Evolutionary conservation across 2,329 filamentous ascomycete species (phyloP), one percentile per base, ranked within the genome.

Genomic region (Graphilbum fragrans): DNA sequence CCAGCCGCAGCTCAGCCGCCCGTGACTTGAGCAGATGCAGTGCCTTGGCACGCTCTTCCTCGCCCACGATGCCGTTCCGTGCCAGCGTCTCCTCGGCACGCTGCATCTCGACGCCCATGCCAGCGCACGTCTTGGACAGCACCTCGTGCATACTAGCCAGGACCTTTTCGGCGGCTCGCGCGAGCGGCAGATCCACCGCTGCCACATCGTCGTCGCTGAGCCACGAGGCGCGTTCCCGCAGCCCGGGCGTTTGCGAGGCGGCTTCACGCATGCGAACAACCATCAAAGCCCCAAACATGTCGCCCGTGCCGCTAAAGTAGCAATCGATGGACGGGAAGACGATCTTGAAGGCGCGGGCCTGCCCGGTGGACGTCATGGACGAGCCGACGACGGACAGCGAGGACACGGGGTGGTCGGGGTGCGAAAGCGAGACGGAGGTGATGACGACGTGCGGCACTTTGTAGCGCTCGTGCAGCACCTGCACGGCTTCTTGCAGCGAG

Each of bases 211-310:
- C 87, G 0, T 73, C 74, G 46, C 81, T 86, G 37, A 83, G 64
- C 92, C 92, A 98, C 46, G 77, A 77, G 6, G 65, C 60, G 3
- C 61, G 72, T 23, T 43, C 37, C n/a, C 39, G 19, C 8, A 47
- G 43, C 8, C 64, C 57, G 16, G 4, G 94, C 62, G 35, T 20
- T 52, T 48, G 36, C 48, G 55, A 2, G 2, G 86, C 82, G 21
- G 86, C 87, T 65, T 96, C 86, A 44, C 90, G 80, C 55, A 98
- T 77, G 23, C 90, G 79, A 33, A 85, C 85, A 2, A 94, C 78
- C 56, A 86, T 87, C 36, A 98, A 70, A 8, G 90, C 90, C 23
- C 87, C 90, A 56, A 98, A 96, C 90, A 98, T 95, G 65, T 98
- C 92, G 37, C 92, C 92, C 0, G 93, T 96, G 33, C 92, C 92